Base-by-base conservation (phyloP, 208 protist genomes). In the Entamoeba dispar region DNA sequence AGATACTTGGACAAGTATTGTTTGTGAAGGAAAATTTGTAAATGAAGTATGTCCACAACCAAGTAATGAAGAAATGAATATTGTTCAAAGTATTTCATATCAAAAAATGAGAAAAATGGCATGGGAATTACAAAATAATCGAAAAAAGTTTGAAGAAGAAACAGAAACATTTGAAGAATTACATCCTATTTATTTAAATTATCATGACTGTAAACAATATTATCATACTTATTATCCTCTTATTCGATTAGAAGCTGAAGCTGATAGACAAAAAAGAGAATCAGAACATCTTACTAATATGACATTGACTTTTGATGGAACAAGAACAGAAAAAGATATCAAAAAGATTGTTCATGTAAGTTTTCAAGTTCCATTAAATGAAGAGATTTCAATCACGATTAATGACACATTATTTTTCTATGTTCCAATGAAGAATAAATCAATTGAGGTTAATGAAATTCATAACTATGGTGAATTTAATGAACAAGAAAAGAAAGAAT, bases 201-300 rank as follows among this genome's bases (percentile, higher is more conserved):
- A 98, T 94, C 95, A 98, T 34, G 96, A 98, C 93, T 97, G 96
- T 17, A 96, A 97, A 27, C 95, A 98, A 77, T 98, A 98, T 94
- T 94, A 97, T 92, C 95, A 96, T 34, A 96, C 97, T 12, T 98
- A 98, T 92, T 95, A 94, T 49, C 96, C 96, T 8, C 93, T 98
- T 4, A 95, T 99, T 10, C 95, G 96, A 93, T 93, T 98, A 10
- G 98, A 99, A 93, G 96, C 96, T 0, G 96, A 98, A 4, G 96
- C 97, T 69, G 97, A 98, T 93, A 96, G 96, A 91, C 93, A 95
- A 61, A 93, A 97, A 50, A 98, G 98, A 93, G 97, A 98, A 94
- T 94, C 94, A 27, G 96, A 98, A 91, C 95, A 96, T 12, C 69
- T 95, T 92, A 49, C n/a, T 15, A 50, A 91, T 90, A 94, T 97